These are phyloP conservation scores for Bjerkandera adusta DNA, from an alignment of 1,284 basidiomycete genomes.

Conservation along the genomic window DNA sequence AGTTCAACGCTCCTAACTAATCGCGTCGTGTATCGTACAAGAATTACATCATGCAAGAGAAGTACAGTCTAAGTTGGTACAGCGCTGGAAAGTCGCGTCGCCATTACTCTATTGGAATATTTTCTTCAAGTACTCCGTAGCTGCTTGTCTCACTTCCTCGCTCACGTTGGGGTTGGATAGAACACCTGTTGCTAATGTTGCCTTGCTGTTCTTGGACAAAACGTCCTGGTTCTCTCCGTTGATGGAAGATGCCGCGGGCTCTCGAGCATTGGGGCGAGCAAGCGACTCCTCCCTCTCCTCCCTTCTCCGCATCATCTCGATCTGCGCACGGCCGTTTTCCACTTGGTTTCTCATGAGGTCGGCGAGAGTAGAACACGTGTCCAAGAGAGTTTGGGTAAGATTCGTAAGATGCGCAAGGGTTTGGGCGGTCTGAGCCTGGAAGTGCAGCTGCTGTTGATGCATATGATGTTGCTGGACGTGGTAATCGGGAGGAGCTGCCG, in stretches of 20 bases:
- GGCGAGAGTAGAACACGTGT: constrained; percentile 48
- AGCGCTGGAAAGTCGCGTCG: too few relatives aligned
- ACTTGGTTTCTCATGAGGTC: constrained; percentile 34
- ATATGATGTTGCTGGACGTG: constrained; percentile 4
- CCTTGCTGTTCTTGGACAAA: constrained; percentile 53
- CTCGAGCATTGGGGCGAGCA: constrained; percentile 46
- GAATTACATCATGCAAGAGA: too few relatives aligned
- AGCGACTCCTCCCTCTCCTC: constrained; percentile 65
- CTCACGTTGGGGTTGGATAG: constrained; percentile 54
- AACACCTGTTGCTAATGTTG: constrained; percentile 60
- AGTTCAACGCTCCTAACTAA: too few relatives aligned
- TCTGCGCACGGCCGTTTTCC: constrained; percentile 32
- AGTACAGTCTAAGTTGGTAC: too few relatives aligned
- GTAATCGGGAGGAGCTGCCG: constrained; percentile 4
- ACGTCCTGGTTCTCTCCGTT: constrained; percentile 34
- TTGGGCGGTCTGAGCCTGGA: constrained; percentile 26
- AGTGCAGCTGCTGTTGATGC: constrained; percentile 14
- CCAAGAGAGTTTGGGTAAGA: constrained; percentile 55
- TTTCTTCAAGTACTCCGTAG: constrained; percentile 66
- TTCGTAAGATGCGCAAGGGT: constrained; percentile 44
- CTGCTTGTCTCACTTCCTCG: constrained; percentile 57
- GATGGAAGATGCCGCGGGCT: constrained; percentile 26
- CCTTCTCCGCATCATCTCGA: constrained; percentile 60
- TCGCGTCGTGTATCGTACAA: too few relatives aligned
- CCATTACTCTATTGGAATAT: constrained; percentile 34